These are phyloP conservation scores for Nemania sp. DNA, from an alignment of 2,329 filamentous ascomycete species.

Conservation along the genomic window DNA sequence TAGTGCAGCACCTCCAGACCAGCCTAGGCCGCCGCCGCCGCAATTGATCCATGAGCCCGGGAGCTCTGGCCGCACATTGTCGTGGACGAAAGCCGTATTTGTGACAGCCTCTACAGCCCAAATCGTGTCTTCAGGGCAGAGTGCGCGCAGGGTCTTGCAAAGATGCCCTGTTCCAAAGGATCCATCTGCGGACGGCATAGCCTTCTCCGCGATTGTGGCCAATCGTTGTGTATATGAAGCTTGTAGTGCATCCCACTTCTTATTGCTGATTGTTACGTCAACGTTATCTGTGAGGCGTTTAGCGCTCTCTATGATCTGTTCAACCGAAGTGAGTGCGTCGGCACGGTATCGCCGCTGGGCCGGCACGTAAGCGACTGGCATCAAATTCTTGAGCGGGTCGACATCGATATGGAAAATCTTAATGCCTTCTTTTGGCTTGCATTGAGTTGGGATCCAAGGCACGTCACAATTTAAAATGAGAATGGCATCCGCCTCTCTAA, in stretches of 20 bases:
- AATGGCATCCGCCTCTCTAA: conserved; percentile 80
- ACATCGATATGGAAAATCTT: conserved; percentile 67
- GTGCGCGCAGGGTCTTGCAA: conserved; percentile 40
- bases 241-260: conserved; percentile 58
- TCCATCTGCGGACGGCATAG: conserved; percentile 62
- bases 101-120: conserved; percentile 78
- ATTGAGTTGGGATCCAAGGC: conserved; percentile 86
- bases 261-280: conserved; percentile 39
- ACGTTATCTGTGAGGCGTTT: conserved; percentile 48
- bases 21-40: conserved; percentile 56
- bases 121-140: conserved; percentile 59
- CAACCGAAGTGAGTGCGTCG: conserved; percentile 65
- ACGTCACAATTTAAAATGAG: conserved; percentile 87
- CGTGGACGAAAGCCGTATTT: conserved; percentile 65
- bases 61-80: conserved; percentile 65
- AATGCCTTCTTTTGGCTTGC: conserved; percentile 55
- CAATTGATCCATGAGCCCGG: conserved; percentile 57
- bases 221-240: conserved; percentile 62
- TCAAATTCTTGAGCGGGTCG: conserved; percentile 70
- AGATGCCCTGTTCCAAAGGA: conserved; percentile 59
- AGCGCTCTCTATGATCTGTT: conserved; percentile 65
- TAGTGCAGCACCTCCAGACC: conserved; percentile 55
- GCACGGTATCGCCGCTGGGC: conserved; percentile 68
- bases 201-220: conserved; percentile 59
- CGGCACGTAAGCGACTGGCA: conserved; percentile 73